Evolutionary conservation across 2,329 filamentous ascomycete species (phyloP), one percentile per base, ranked within the genome.

Genomic region (Raffaelea deltoideospora): DNA sequence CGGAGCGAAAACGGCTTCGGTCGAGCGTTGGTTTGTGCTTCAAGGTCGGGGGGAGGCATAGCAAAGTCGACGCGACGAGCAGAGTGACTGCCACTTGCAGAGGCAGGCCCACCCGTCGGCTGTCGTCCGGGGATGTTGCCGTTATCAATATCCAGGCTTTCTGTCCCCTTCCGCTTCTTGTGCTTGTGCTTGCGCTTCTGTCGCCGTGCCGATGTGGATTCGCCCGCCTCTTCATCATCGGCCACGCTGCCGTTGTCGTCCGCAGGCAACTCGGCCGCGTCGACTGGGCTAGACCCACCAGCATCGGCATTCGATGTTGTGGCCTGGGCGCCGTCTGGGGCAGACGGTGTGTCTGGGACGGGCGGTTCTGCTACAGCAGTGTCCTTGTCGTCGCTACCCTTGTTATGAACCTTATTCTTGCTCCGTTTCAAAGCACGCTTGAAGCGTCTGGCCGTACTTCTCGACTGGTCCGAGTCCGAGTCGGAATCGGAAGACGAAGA

Each of bases 361-460:
- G 35, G 8, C 8, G 23, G 23, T 26, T 26, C 23, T 13, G 23
- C n/a, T n/a, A n/a, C n/a, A 14, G 33, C 33, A 10, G 29, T 20
- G 20, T 60, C 62, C 4, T 72, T 69, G 42, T 44, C 41, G n/a
- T 28, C 41, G 13, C 11, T 5, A 28, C 5, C 14, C 22, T 11
- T 15, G 27, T 69, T 76, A 34, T 63, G 63, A 45, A 71, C 80
- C 3, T 77, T 81, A 51, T 41, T 43, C 39, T 67, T 64, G 35
- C 70, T 62, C 48, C 67, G 72, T 18, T 41, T 47, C 48, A 83
- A 69, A 37, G 72, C 75, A 37, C 71, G 61, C 55, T 71, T 79
- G 50, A 82, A 69, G 39, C 70, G 69, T 49, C 75, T 78, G 1
- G 72, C 69, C 0, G 69, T 75, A 15, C 42, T 45, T 11, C 38